A percentile compares a stretch with the other conserved stretches of the same genome.
Conservation (phyloP, 2,329 filamentous ascomycete genomes). For the Sclerotinia borealis region DNA sequence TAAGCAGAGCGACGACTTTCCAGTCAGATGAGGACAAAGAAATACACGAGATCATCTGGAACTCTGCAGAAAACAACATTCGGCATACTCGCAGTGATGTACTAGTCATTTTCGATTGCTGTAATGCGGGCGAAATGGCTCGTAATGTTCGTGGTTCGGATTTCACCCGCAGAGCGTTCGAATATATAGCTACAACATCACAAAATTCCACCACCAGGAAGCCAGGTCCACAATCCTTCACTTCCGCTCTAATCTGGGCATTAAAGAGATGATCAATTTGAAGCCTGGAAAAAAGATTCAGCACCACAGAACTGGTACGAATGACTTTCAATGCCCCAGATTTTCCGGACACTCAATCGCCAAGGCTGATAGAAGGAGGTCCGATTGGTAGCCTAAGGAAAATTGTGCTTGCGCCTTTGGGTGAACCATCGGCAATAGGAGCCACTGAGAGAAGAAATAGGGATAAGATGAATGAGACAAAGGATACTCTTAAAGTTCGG, state of each 20-base stretch:
- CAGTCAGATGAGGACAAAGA: not conserved
- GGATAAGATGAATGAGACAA: not conserved
- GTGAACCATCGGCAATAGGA: not conserved
- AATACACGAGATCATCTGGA: not conserved
- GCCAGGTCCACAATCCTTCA: slow-evolving; percentile 5
- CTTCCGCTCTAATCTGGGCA: not conserved
- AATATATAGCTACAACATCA: slow-evolving; percentile 17
- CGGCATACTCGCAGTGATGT: slow-evolving; percentile 14
- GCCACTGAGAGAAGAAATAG: not conserved
- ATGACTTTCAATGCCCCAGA: slow-evolving; percentile 12
- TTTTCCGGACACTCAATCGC: slow-evolving; percentile 14
- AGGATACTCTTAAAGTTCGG: not conserved
- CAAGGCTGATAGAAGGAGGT: not conserved
- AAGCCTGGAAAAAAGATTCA: not conserved
- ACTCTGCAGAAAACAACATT: not conserved
- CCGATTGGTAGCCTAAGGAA: not conserved
- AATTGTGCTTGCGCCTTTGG: slow-evolving; percentile 3
- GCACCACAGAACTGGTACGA: not conserved
- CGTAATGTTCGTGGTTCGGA: not conserved
- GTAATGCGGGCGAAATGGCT: slow-evolving; percentile 16
- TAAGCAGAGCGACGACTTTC: not conserved
- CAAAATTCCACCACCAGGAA: slow-evolving; percentile 15
- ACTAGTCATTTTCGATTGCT: slow-evolving; percentile 22
- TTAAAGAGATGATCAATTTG: not conserved
- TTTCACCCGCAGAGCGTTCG: slow-evolving; percentile 15